Conservation (phyloP, 2,329 filamentous ascomycete species). For the Pseudocercospora eumusae region DNA sequence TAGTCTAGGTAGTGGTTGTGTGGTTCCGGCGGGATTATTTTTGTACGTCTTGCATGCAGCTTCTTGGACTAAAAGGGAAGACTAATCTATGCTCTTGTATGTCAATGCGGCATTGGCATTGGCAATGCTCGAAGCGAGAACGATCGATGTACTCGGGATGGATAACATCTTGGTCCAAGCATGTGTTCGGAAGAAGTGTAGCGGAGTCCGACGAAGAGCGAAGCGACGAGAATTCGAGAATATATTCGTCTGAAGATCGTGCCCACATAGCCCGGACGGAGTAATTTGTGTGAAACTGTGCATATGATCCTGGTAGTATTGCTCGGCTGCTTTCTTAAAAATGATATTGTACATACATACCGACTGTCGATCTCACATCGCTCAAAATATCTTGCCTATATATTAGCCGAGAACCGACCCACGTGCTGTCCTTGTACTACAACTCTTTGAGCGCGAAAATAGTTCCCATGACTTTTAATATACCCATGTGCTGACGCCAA, state of each 20-base stretch:
- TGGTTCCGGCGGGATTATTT: constrained; percentile 36
- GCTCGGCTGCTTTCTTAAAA: background rate
- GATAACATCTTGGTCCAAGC: background rate
- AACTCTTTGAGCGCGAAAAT: background rate
- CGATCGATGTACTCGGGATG: background rate
- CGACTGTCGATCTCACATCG: background rate
- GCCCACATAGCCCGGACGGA: background rate
- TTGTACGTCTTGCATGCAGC: constrained; percentile 40
- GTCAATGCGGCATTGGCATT: constrained; percentile 21
- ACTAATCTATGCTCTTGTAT: constrained; percentile 44
- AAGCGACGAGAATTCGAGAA: background rate
- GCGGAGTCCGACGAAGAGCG: background rate
- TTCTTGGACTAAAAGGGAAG: constrained; percentile 41
- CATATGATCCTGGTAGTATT: background rate
- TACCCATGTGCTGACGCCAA: too few relatives aligned
- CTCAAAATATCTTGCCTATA: background rate
- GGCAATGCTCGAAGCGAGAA: background rate
- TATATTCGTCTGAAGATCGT: background rate
- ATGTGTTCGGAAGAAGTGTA: background rate
- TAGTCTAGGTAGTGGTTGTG: constrained; percentile 34
- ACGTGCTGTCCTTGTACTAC: background rate
- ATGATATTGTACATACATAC: background rate
- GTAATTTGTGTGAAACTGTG: constrained; percentile 6
- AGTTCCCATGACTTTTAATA: background rate
- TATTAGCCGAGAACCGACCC: background rate